Evolutionary conservation across 352 stramenopile species (phyloP).

Genomic region (Phytopythium sindhum): DNA sequence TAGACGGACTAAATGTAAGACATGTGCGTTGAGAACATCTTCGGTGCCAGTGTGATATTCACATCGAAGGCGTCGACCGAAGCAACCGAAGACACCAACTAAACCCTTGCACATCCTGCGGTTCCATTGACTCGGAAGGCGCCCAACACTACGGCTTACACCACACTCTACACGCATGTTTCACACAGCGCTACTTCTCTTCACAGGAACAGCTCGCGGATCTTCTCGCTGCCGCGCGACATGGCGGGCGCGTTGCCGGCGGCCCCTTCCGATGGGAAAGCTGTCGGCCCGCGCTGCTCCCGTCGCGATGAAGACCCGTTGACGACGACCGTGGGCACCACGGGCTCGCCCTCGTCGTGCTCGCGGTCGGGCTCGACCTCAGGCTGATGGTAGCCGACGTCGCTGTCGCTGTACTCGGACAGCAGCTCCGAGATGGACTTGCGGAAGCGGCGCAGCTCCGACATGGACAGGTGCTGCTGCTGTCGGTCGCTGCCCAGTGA

Average conservation of each 20-base stretch:
- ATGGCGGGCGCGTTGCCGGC: background rate
- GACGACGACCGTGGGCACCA: conserved; percentile 7
- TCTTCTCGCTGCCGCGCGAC: conserved; percentile 26
- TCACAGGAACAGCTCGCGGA: conserved; percentile 29
- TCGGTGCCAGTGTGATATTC: background rate
- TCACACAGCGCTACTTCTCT: background rate
- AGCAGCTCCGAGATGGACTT: conserved; percentile 60
- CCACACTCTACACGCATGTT: background rate
- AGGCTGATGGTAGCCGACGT: conserved; percentile 21
- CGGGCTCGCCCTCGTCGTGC: background rate
- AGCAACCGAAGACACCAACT: too few species aligned
- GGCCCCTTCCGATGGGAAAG: conserved; percentile 22
- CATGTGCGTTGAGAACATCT: background rate
- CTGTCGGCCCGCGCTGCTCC: conserved; percentile 8
- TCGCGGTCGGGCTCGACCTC: conserved; percentile 34
- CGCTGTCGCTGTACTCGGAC: conserved; percentile 47
- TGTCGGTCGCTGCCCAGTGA: conserved; percentile 5
- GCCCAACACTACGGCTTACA: background rate
- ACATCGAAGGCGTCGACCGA: background rate
- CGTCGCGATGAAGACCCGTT: background rate
- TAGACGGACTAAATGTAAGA: background rate
- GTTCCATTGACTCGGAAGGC: background rate
- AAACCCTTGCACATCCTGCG: too few species aligned
- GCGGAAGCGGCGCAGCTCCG: conserved; percentile 37
- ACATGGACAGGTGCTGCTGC: conserved; percentile 8